Percentiles rank a stretch among this genome's conserved stretches.
Conservation (phyloP, 345 rosid species). For the Xanthoceras sorbifolium region DNA sequence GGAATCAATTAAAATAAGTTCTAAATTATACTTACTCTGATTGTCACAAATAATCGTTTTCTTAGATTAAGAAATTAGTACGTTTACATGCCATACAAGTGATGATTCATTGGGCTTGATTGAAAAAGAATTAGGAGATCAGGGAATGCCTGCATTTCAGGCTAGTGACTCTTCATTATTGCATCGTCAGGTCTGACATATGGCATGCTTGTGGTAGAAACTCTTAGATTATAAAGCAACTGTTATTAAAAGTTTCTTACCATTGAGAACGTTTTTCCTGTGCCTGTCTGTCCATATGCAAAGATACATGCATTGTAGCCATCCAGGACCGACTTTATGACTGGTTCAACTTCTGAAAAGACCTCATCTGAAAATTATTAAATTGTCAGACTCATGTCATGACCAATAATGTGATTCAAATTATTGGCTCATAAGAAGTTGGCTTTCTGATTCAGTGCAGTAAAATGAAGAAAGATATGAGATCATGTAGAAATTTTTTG, state of each 20-base stretch:
- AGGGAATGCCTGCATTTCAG: no score
- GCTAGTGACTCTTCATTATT: no score
- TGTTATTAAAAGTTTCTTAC: slow-evolving; percentile 31
- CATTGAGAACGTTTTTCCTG: slow-evolving; percentile 87
- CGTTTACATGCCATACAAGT: background rate
- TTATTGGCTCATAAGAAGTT: background rate
- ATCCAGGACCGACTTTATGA: slow-evolving; percentile 72
- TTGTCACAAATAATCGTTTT: background rate
- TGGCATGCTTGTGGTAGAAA: background rate
- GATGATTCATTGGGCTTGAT: slow-evolving; percentile 11
- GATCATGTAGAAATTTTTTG: background rate
- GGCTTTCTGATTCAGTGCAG: background rate
- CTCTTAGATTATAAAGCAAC: background rate
- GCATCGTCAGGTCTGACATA: background rate
- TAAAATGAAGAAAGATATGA: slow-evolving; percentile 7
- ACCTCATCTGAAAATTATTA: slow-evolving; percentile 58
- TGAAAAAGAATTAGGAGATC: no score
- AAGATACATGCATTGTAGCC: slow-evolving; percentile 88
- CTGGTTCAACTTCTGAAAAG: slow-evolving; percentile 78
- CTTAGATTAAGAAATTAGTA: background rate
- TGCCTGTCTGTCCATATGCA: slow-evolving; percentile 85
- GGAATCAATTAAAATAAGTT: background rate
- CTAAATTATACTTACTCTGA: background rate
- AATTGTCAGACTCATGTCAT: slow-evolving; percentile 20
- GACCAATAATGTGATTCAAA: background rate